phyloP scores from a whole-genome alignment of 192 early-diverging fungal genomes.

The Fimicolochytrium jonesii region DNA sequence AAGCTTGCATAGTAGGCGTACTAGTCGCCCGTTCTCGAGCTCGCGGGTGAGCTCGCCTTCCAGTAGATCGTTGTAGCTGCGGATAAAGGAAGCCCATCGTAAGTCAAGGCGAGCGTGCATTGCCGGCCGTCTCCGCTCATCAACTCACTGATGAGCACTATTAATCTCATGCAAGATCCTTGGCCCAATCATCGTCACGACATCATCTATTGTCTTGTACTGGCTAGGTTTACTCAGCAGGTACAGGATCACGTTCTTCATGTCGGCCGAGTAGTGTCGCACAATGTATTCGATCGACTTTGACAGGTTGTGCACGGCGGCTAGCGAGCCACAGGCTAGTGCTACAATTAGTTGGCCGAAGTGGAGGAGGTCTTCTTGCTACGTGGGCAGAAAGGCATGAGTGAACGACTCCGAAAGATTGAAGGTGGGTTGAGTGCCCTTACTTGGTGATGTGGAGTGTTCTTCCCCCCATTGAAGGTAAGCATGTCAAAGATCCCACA shows the following conservation, averaged over 20 bases:
- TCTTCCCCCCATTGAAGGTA: conserved; percentile 66
- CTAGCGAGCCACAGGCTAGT: conserved; percentile 69
- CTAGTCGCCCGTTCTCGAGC: conserved; percentile 86
- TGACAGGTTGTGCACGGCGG: conserved; percentile 64
- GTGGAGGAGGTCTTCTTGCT: conserved; percentile 82
- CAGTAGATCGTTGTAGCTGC: conserved; percentile 74
- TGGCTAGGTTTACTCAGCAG: conserved; percentile 70
- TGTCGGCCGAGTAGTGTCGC: conserved; percentile 68
- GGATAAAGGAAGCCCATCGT: background rate
- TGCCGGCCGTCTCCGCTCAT: too few species aligned
- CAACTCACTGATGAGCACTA: conserved; percentile 57
- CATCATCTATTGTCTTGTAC: conserved; percentile 74
- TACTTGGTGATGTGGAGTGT: conserved; percentile 57
- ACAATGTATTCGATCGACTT: conserved; percentile 76
- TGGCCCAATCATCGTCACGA: conserved; percentile 72
- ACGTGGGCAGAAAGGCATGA: background rate
- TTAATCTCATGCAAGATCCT: conserved; percentile 75
- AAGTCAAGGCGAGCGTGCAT: too few species aligned
- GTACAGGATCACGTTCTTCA: conserved; percentile 80
- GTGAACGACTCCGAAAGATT: background rate
- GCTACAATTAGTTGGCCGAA: conserved; percentile 77
- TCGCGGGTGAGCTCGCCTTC: conserved; percentile 76
- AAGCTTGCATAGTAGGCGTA: conserved; percentile 84
- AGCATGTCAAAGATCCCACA: conserved; percentile 74
- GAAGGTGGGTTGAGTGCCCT: background rate